These are phyloP conservation scores for Hypoxylon subgilvum DNA, from an alignment of 495 filamentous ascomycete species.

Conservation along the genomic window DNA sequence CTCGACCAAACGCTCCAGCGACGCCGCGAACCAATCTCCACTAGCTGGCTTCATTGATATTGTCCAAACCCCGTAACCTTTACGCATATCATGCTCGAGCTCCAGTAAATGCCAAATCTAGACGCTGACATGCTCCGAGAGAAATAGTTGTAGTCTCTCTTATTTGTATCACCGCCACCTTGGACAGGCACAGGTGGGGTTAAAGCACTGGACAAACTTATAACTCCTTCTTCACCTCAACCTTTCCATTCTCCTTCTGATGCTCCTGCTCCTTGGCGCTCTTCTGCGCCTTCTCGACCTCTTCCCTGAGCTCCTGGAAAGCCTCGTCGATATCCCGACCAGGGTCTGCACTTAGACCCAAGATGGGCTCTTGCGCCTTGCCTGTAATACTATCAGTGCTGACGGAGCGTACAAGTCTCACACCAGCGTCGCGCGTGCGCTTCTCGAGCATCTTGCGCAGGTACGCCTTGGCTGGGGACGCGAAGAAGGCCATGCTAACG, in stretches of 20 bases:
- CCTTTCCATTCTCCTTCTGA: neutral
- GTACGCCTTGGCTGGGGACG: conserved; percentile 72
- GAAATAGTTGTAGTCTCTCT: no score
- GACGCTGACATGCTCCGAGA: no score
- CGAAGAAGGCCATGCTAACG: conserved; percentile 73
- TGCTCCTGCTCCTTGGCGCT: neutral
- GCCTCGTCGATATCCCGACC: conserved; percentile 79
- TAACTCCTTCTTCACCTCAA: conserved; percentile 9
- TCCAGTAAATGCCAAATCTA: no score
- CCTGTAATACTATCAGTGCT: conserved; percentile 48
- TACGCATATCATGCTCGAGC: no score
- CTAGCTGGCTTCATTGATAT: no score
- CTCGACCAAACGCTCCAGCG: no score
- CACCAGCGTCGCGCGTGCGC: conserved; percentile 52
- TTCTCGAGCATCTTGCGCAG: conserved; percentile 66
- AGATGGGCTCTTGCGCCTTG: conserved; percentile 57
- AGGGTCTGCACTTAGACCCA: conserved; percentile 81
- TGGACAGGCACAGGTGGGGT: no score
- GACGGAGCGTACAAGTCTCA: conserved; percentile 38
- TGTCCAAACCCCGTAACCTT: no score
- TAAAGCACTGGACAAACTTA: no score
- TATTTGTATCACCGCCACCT: no score
- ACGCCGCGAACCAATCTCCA: no score
- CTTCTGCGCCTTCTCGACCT: conserved; percentile 59
- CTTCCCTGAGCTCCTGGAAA: conserved; percentile 72